Conservation (phyloP, 257 asterid species). For the Solanum neorickii region DNA sequence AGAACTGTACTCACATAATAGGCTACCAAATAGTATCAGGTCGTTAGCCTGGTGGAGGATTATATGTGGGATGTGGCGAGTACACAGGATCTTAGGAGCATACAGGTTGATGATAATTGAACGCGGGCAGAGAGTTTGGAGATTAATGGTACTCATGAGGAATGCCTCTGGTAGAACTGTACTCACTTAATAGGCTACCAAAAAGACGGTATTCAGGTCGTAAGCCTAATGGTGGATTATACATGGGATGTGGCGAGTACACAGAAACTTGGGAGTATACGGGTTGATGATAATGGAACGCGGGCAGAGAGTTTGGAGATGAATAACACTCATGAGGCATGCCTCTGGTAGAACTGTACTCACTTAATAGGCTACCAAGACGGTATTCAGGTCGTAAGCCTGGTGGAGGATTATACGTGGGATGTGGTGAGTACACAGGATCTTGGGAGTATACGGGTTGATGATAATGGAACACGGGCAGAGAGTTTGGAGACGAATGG, state of each 20-base stretch:
- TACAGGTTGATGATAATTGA: background rate
- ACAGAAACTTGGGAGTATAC: conserved; percentile 12
- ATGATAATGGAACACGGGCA: background rate
- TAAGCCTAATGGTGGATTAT: conserved; percentile 13
- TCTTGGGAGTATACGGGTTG: conserved; percentile 4
- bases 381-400: conserved; percentile 22
- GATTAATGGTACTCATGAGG: conserved; percentile 9
- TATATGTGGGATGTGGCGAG: conserved; percentile 9
- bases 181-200: background rate
- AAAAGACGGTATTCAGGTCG: conserved; percentile 19
- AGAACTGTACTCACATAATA: conserved; percentile 1
- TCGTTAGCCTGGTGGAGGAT: conserved; percentile 14
- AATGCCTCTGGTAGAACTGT: conserved; percentile 4
- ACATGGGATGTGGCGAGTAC: conserved; percentile 13
- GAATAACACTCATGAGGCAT: conserved; percentile 9
- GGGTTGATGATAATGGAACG: background rate
- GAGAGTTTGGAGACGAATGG: background rate
- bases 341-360: conserved; percentile 4
- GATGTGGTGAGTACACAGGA: conserved; percentile 14
- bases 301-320: background rate
- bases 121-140: background rate
- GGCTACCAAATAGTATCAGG: conserved; percentile 18
- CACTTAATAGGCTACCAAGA: background rate
- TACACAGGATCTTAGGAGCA: conserved; percentile 19
- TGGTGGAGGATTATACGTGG: conserved; percentile 14